phyloP scores from a whole-genome alignment of 768 basidiomycete genomes.

The Pulveroboletus sp. region DNA sequence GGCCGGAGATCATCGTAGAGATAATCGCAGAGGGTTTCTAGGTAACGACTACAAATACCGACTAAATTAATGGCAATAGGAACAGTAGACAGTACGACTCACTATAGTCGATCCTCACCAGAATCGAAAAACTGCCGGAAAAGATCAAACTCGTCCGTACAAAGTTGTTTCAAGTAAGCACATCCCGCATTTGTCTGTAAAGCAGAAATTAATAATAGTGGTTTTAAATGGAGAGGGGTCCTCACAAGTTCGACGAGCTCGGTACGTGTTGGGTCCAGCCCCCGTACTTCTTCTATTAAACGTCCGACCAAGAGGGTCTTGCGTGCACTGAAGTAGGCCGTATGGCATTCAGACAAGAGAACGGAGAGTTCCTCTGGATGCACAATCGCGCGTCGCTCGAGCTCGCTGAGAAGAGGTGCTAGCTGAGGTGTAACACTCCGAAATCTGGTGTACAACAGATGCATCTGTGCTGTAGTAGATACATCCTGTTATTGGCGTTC shows the following conservation, averaged over 20 bases:
- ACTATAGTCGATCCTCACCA: slow-evolving; percentile 75
- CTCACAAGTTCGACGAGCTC: slow-evolving; percentile 86
- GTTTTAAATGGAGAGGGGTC: background rate
- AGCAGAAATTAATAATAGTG: background rate
- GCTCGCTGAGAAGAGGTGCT: slow-evolving; percentile 74
- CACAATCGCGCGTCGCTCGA: slow-evolving; percentile 69
- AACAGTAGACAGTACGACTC: slow-evolving; percentile 23
- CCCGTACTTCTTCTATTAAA: slow-evolving; percentile 77
- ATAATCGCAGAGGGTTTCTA: slow-evolving; percentile 89
- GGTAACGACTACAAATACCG: slow-evolving; percentile 60
- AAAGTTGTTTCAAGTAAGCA: slow-evolving; percentile 87
- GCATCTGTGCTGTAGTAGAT: slow-evolving; percentile 72
- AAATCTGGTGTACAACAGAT: slow-evolving; percentile 90
- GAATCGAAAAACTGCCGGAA: slow-evolving; percentile 84
- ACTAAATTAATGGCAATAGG: slow-evolving; percentile 5
- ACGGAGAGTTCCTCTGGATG: slow-evolving; percentile 84
- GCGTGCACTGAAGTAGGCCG: slow-evolving; percentile 74
- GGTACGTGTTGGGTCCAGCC: slow-evolving; percentile 70
- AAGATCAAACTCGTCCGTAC: slow-evolving; percentile 83
- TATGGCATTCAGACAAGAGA: slow-evolving; percentile 81
- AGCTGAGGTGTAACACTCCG: slow-evolving; percentile 64
- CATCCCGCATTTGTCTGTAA: slow-evolving; percentile 84
- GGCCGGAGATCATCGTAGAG: slow-evolving; percentile 95
- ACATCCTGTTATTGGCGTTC: slow-evolving; percentile 48
- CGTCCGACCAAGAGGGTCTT: slow-evolving; percentile 65